Conservation (phyloP, 78 protist species). For the Speleostelium caveatum region DNA sequence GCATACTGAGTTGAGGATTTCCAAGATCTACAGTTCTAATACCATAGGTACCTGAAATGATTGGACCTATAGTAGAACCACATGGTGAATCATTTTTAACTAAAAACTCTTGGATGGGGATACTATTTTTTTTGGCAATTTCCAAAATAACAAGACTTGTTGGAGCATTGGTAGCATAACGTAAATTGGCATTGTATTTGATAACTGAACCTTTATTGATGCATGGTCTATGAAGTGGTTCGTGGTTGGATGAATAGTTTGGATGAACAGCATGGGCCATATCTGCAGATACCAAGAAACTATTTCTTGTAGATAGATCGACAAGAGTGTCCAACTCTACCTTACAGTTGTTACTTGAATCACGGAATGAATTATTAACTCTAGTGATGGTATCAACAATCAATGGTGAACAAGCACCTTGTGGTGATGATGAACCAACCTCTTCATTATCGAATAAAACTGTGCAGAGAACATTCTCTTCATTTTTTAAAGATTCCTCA, state of each 20-base stretch:
- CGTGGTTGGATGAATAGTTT: constrained; percentile 94
- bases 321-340: constrained; percentile 4
- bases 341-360: background rate
- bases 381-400: constrained; percentile 78
- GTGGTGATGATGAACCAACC: constrained; percentile 90
- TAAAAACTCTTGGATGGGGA: constrained; percentile 93
- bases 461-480: constrained; percentile 45
- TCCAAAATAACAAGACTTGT: constrained; percentile 69
- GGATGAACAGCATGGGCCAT: constrained; percentile 98
- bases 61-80: constrained; percentile 95
- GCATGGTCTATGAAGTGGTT: constrained; percentile 92
- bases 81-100: constrained; percentile 95
- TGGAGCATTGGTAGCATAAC: constrained; percentile 94
- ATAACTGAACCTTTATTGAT: constrained; percentile 93
- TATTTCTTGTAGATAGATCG: constrained; percentile 47
- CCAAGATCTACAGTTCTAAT: constrained; percentile 95
- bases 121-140: constrained; percentile 76
- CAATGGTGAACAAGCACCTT: constrained; percentile 80
- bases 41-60: constrained; percentile 82
- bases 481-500: constrained; percentile 15
- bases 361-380: constrained; percentile 27
- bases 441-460: constrained; percentile 96
- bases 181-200: constrained; percentile 94
- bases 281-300: constrained; percentile 93
- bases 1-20: constrained; percentile 96